These are phyloP conservation scores for Rutstroemia sp. DNA, from an alignment of 2,329 filamentous ascomycete species.

Conservation along the genomic window DNA sequence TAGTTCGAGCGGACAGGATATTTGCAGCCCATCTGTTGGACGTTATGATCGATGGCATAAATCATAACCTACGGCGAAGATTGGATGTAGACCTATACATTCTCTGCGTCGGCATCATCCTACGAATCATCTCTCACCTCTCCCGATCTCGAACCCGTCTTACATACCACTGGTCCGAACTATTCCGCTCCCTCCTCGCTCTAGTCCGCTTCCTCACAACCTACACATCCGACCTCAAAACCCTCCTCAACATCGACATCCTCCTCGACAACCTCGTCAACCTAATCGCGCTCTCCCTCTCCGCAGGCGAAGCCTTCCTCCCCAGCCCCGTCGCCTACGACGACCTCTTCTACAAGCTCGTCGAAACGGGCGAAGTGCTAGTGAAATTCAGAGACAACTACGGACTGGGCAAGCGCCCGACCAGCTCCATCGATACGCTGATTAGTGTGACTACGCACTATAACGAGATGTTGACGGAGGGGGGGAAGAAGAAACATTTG, in stretches of 20 bases:
- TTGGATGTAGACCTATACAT: constrained; percentile 82
- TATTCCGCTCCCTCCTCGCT: constrained; percentile 83
- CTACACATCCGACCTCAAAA: constrained; percentile 71
- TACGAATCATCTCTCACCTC: constrained; percentile 77
- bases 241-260: constrained; percentile 35
- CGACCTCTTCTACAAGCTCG: constrained; percentile 96
- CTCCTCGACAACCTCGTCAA: constrained; percentile 68
- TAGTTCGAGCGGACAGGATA: constrained; percentile 64
- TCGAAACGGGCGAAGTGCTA: constrained; percentile 81
- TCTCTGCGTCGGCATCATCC: constrained; percentile 71
- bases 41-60: constrained; percentile 82
- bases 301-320: constrained; percentile 82
- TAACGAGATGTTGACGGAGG: constrained; percentile 66
- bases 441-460: constrained; percentile 82
- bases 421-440: constrained; percentile 74
- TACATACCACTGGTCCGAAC: constrained; percentile 87
- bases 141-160: constrained; percentile 76
- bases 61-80: constrained; percentile 82
- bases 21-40: constrained; percentile 74
- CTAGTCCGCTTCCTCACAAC: constrained; percentile 86
- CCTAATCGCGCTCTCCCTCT: constrained; percentile 75
- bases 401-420: constrained; percentile 46
- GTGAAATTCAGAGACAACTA: constrained; percentile 77
- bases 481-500: constrained; percentile 52
- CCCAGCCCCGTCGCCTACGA: constrained; percentile 85